Percentiles rank a stretch among this genome's conserved stretches.
phyloP scores from a whole-genome alignment of 2,329 filamentous ascomycete genomes.

The Plectosphaerella sp. region DNA sequence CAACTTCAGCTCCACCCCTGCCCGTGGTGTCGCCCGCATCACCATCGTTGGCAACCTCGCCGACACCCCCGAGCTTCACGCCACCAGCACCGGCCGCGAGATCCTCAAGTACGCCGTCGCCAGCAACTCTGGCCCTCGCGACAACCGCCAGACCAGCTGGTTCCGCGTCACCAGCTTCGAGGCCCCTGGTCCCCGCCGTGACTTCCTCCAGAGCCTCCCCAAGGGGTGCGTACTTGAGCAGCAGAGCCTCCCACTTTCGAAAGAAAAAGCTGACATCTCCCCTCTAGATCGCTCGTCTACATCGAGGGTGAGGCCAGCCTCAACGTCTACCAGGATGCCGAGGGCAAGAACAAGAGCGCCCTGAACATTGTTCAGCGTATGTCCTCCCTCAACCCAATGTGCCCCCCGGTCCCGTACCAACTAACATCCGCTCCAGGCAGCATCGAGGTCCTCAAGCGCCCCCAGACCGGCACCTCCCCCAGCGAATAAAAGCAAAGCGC shows the following conservation, averaged over 20 bases:
- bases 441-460: conserved; percentile 42
- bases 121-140: conserved; percentile 59
- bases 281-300: conserved; percentile 66
- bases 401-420: neutral
- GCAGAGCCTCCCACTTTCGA: neutral
- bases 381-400: conserved; percentile 26
- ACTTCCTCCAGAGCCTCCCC: conserved; percentile 66
- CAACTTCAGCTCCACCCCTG: conserved; percentile 70
- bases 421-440: conserved; percentile 27
- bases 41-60: conserved; percentile 83
- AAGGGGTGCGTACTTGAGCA: conserved; percentile 68
- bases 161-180: conserved; percentile 74
- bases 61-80: conserved; percentile 68
- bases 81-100: conserved; percentile 67
- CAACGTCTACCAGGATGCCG: conserved; percentile 60
- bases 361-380: conserved; percentile 78
- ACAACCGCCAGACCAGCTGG: conserved; percentile 78
- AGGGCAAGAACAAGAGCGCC: conserved; percentile 60
- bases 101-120: conserved; percentile 75
- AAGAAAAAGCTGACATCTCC: neutral
- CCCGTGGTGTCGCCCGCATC: conserved; percentile 70
- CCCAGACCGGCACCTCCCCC: conserved; percentile 16
- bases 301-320: conserved; percentile 79
- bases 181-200: conserved; percentile 62
- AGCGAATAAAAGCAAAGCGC: conserved; percentile 8